Conservation (phyloP, 1,284 basidiomycete genomes). For the Rhodotorula sp. region DNA sequence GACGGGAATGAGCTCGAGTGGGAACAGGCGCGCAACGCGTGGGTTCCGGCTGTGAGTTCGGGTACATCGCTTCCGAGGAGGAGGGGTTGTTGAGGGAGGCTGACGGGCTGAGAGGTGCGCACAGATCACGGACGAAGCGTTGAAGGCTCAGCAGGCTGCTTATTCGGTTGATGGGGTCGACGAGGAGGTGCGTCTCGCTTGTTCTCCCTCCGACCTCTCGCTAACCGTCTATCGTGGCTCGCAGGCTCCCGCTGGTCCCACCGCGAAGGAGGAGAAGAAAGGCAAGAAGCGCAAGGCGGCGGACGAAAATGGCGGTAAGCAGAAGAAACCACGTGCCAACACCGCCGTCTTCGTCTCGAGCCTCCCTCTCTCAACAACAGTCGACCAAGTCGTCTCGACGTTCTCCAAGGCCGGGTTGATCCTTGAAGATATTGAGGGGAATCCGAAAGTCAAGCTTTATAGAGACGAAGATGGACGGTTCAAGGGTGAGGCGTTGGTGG, state of each 20-base stretch:
- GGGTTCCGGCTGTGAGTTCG: constrained; percentile 86
- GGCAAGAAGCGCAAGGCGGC: constrained; percentile 58
- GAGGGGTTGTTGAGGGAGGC: neutral
- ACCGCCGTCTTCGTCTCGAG: constrained; percentile 89
- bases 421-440: constrained; percentile 74
- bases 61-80: constrained; percentile 54
- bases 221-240: neutral
- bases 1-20: constrained; percentile 82
- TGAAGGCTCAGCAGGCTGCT: constrained; percentile 27
- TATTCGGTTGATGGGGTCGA: constrained; percentile 37
- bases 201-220: neutral
- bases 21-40: constrained; percentile 66
- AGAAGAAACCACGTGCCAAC: constrained; percentile 56
- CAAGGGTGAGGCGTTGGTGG: constrained; percentile 91
- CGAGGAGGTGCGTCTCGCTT: constrained; percentile 19
- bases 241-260: constrained; percentile 75
- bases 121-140: constrained; percentile 25
- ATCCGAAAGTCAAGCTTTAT: constrained; percentile 91
- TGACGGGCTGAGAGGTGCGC: constrained; percentile 15
- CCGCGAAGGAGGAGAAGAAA: constrained; percentile 58
- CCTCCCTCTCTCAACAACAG: constrained; percentile 72
- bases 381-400: constrained; percentile 70
- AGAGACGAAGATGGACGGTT: constrained; percentile 76
- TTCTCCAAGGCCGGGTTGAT: constrained; percentile 91
- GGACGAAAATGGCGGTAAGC: constrained; percentile 53